Conservation (phyloP, 176 grass and related monocot species). For the Bothriochloa decipiens region DNA sequence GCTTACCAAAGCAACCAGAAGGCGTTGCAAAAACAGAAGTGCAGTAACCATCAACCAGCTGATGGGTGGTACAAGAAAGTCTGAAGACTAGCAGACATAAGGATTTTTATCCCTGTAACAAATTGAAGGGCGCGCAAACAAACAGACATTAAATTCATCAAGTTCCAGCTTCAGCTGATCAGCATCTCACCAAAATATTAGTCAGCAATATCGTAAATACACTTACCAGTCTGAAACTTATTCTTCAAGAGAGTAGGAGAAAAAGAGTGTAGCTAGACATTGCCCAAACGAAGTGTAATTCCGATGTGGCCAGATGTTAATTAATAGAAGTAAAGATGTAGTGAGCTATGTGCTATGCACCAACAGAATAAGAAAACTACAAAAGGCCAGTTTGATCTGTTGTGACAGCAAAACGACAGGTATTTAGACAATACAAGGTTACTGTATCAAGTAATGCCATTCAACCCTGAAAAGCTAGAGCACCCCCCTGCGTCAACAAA, state of each 20-base stretch:
- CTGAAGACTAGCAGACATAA: neutral
- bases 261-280: neutral
- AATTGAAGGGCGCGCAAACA: no score
- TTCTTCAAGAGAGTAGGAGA: neutral
- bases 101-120: no score
- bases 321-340: conserved; percentile 3
- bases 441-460: conserved; percentile 57
- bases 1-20: neutral
- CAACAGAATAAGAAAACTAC: conserved; percentile 3
- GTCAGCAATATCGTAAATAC: neutral
- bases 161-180: neutral
- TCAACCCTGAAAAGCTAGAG: conserved; percentile 78
- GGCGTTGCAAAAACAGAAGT: neutral
- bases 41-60: neutral
- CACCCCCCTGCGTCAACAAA: conserved; percentile 70
- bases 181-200: neutral
- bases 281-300: neutral
- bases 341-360: conserved; percentile 40
- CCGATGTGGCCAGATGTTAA: conserved; percentile 18
- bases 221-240: neutral
- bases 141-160: neutral
- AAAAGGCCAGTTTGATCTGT: conserved; percentile 16
- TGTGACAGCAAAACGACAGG: conserved; percentile 44
- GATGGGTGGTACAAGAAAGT: neutral
- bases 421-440: conserved; percentile 3